Conservation (phyloP, 1,284 basidiomycete genomes). For the Trametes pubescens region DNA sequence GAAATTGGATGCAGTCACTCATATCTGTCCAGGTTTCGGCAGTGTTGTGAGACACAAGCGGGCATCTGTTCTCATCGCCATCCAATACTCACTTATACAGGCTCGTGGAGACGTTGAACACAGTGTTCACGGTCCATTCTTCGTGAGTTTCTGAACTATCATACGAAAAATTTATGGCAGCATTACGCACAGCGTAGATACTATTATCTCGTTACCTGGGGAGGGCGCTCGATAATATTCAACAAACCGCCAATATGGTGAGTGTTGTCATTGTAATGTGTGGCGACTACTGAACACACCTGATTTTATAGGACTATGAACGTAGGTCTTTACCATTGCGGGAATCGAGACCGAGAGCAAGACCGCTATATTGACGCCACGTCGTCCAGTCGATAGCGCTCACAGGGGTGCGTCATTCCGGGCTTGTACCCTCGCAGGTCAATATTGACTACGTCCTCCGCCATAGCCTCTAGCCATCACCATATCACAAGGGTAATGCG, state of each 20-base stretch:
- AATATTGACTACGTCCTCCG: background rate
- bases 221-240: background rate
- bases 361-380: background rate
- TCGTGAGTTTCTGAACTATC: background rate
- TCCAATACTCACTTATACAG: background rate
- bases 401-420: background rate
- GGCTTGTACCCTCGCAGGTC: background rate
- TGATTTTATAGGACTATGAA: background rate
- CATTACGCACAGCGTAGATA: background rate
- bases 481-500: background rate
- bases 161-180: background rate
- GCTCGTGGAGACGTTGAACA: background rate
- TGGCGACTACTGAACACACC: background rate
- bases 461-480: background rate
- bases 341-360: background rate
- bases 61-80: background rate
- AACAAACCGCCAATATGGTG: background rate
- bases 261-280: background rate
- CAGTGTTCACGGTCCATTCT: background rate
- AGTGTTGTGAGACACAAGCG: background rate
- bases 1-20: background rate
- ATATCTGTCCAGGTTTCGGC: background rate
- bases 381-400: background rate
- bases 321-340: background rate
- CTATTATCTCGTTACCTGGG: background rate